Evolutionary conservation across 2,329 filamentous ascomycete species (phyloP), one percentile per base, ranked within the genome.

Genomic region (Ambrosiella beaveri): DNA sequence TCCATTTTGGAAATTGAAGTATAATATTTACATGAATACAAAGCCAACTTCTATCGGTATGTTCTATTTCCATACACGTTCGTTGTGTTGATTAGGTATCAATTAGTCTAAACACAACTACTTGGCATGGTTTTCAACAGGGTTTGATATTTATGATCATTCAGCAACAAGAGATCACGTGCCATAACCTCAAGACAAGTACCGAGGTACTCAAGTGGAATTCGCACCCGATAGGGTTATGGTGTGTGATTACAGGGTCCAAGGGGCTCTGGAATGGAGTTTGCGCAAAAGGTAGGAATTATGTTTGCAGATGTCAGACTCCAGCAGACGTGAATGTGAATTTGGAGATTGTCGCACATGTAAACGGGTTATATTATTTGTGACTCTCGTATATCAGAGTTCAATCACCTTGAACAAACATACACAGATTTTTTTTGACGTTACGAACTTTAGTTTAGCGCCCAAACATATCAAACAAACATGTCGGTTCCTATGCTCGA

Each of bases 401-500:
- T 52, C 40, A 13, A n/a, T 49, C 12, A 15, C 15, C 36, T 37
- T 52, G 36, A 7, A 19, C 11, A n/a, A 12, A 50, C 11, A 13
- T 56, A 15, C 17, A 12, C 17, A 1, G 38, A 15, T 55, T 50
- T 38, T 3, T 39, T 36, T 55, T 35, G 35, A 15, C 15, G 19
- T 9, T 9, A 7, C 17, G 2, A 5, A 44, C 35, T 12, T 45
- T 44, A 11, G 12, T 35, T 8, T 12, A 40, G 13, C 11, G 9
- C 17, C 11, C 2, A 11, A 41, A 3, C 13, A 41, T 11, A 11
- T 19, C 19, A 19, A 19, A 19, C 19, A 19, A 27, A 27, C 11
- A 74, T 74, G 72, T 71, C 71, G 70, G 74, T 75, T 68, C 56
- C 62, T 66, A 96, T 97, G 89, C 84, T 97, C 65, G 89, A 96